Conservation (phyloP, 2,329 filamentous ascomycete genomes). For the Apiospora pterosperma region DNA sequence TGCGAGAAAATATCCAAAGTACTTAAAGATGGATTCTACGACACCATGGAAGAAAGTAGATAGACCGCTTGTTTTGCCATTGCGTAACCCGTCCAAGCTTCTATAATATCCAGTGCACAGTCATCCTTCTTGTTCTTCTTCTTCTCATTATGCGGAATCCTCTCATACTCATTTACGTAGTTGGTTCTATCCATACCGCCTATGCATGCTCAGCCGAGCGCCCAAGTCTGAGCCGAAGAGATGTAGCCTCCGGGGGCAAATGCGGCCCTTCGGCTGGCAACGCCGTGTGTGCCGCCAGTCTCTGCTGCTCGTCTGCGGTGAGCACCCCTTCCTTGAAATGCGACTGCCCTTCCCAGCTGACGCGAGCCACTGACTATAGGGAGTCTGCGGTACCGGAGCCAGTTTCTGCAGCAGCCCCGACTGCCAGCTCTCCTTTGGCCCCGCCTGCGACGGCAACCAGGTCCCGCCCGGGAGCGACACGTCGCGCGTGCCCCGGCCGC, state of each 20-base stretch:
- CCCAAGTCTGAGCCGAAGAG: not conserved
- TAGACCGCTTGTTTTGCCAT: not conserved
- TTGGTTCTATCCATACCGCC: not conserved
- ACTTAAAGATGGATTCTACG: not conserved
- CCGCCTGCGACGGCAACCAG: slow-evolving; percentile 27
- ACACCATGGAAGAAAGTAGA: not conserved
- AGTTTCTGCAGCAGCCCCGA: slow-evolving; percentile 22
- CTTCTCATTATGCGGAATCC: not conserved
- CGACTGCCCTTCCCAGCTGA: not conserved
- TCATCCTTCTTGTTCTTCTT: not conserved
- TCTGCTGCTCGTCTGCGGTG: slow-evolving; percentile 21
- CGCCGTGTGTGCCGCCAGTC: slow-evolving; percentile 16
- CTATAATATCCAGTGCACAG: not conserved
- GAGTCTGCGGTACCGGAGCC: slow-evolving; percentile 31
- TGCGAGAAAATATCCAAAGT: not conserved
- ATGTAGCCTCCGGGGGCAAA: not conserved
- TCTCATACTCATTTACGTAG: not conserved
- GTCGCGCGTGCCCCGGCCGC: not conserved
- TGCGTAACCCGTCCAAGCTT: no score
- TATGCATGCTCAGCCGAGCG: not conserved
- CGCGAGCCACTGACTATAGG: slow-evolving; percentile 5
- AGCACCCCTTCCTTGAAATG: not conserved
- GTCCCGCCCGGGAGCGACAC: not conserved
- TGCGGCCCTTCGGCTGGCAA: slow-evolving; percentile 18
- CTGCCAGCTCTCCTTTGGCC: slow-evolving; percentile 26